Conservation (phyloP, 768 basidiomycete species). For the Lactarius hengduanensis region DNA sequence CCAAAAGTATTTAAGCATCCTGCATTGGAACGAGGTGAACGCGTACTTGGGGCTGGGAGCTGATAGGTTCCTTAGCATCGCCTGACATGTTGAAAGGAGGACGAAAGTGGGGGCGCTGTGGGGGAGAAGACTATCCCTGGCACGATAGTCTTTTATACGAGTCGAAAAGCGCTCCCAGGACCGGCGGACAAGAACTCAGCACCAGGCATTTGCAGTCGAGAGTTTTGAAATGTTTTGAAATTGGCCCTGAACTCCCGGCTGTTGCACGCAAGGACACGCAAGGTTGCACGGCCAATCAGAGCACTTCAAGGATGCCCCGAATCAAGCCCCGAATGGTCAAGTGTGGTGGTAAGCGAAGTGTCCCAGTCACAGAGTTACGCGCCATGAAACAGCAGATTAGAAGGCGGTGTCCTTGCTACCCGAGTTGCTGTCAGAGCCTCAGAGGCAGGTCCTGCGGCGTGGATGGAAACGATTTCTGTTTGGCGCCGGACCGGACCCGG, state of each 20-base stretch:
- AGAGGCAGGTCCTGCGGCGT: too few species aligned
- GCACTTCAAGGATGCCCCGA: not conserved
- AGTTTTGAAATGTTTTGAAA: not conserved
- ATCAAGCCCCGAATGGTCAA: not conserved
- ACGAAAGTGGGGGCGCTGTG: not conserved
- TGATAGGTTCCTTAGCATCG: not conserved
- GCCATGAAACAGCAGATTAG: not conserved
- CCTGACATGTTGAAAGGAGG: not conserved
- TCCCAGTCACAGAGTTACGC: not conserved
- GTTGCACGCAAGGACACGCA: too few species aligned
- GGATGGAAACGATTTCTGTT: too few species aligned
- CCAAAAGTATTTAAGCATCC: not conserved
- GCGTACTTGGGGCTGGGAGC: conserved; percentile 20
- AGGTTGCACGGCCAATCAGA: not conserved
- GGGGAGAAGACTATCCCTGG: not conserved
- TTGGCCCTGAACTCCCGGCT: not conserved
- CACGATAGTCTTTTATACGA: conserved; percentile 10
- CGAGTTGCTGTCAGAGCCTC: not conserved
- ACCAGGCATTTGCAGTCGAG: not conserved
- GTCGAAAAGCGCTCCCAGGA: not conserved
- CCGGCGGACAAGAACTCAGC: not conserved
- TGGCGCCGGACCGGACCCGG: not conserved
- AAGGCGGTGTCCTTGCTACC: not conserved
- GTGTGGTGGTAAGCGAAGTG: not conserved
- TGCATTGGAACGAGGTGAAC: not conserved